Percentiles rank a stretch among this genome's conserved stretches.
phyloP scores from a whole-genome alignment of 495 filamentous ascomycete species.

The Cairneyella variabilis region DNA sequence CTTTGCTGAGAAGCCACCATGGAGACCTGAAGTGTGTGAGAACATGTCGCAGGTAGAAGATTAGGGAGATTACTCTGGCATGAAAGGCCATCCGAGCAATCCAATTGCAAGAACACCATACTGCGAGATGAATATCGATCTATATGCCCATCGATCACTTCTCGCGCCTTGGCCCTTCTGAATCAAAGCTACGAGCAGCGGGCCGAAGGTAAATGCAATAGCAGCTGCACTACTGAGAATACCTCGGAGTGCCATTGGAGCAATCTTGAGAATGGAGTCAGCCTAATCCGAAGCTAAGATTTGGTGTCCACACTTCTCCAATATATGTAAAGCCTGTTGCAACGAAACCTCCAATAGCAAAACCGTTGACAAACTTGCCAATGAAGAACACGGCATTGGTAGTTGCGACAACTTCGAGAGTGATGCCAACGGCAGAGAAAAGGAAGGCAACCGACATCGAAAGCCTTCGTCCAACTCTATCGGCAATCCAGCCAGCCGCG shows the following conservation, averaged over 20 bases:
- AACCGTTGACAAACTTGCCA: constrained; percentile 33
- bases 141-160: constrained; percentile 32
- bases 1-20: constrained; percentile 28
- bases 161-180: constrained; percentile 23
- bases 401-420: constrained; percentile 28
- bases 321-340: constrained; percentile 29
- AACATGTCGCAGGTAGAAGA: too few relatives aligned
- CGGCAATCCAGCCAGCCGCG: constrained; percentile 14
- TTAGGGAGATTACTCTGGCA: too few relatives aligned
- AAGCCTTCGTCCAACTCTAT: constrained; percentile 13
- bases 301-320: constrained; percentile 22
- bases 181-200: constrained; percentile 29
- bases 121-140: constrained; percentile 29
- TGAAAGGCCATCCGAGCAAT: constrained; percentile 12
- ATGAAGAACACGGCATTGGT: constrained; percentile 31
- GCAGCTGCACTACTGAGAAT: constrained; percentile 26
- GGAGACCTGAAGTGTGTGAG: constrained; percentile 20
- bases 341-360: constrained; percentile 25
- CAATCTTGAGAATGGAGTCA: constrained; percentile 15
- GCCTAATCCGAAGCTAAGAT: not conserved
- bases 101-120: constrained; percentile 27
- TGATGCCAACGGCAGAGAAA: constrained; percentile 26
- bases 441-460: constrained; percentile 15
- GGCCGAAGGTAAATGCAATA: constrained; percentile 29
- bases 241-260: constrained; percentile 29